Evolutionary conservation across 2,329 filamentous ascomycete species (phyloP), one percentile per base, ranked within the genome.

Genomic region (Claviceps pusilla): DNA sequence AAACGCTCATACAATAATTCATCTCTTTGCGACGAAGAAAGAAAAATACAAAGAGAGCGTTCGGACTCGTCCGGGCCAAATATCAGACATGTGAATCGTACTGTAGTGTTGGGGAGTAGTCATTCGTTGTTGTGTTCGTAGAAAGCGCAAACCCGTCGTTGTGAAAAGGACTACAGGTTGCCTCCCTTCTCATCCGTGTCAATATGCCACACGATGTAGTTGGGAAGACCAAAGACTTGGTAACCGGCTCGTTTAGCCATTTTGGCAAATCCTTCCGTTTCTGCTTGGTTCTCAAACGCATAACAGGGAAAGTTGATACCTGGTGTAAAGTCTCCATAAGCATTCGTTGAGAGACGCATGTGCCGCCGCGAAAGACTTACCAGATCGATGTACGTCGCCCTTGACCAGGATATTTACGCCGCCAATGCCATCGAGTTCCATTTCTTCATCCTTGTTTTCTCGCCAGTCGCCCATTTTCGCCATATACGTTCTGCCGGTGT

Each of bases 131-230:
- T 31, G 39, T 45, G 6, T 35, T 37, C 7, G 49, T 7, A 4
- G 35, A 29, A n/a, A 28, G 19, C 14, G 29, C 14, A 24, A 35
- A 16, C 46, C 33, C 11, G n/a, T n/a, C n/a, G n/a, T n/a, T n/a
- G n/a, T n/a, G n/a, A n/a, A n/a, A 37, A 37, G 14, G 16, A 48
- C 53, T 71, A 79, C 61, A 71, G 66, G 67, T 97, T 97, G 39
- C 89, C 89, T 39, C 82, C 80, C 76, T 96, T 95, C 75, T 98
- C 93, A 55, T 90, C 82, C 2, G 93, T 98, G 69, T 98, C 93
- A 64, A 95, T 87, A 68, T 98, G 93, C 93, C 93, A 98, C 56
- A 98, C 91, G 51, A 98, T 84, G 68, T 98, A 98, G 69, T 98
- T 98, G 46, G 91, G 93, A 54, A 98, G 75, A 48, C 93, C 93